phyloP scores from a whole-genome alignment of 371 early-diverging fungal genomes.

The Fennellomyces sp. region DNA sequence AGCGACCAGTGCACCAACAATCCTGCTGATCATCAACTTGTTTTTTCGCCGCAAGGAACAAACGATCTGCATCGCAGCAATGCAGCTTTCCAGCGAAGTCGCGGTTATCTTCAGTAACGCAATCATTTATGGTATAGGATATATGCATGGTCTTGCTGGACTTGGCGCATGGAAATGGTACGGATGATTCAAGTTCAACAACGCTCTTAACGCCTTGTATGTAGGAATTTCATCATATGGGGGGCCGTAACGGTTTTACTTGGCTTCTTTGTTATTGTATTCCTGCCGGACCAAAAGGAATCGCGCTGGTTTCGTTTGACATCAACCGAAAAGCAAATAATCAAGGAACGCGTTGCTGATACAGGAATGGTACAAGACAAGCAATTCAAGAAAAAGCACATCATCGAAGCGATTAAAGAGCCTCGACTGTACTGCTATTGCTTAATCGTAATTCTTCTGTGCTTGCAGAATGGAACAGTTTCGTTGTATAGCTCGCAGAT shows the following conservation, averaged over 20 bases:
- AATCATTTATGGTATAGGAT: slow-evolving; percentile 41
- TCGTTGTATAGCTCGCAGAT: slow-evolving; percentile 10
- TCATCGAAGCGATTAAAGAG: slow-evolving; percentile 12
- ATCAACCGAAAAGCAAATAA: slow-evolving; percentile 4
- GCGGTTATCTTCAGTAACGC: slow-evolving; percentile 53
- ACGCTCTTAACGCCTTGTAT: slow-evolving; percentile 29
- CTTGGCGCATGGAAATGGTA: slow-evolving; percentile 21
- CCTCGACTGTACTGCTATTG: slow-evolving; percentile 8
- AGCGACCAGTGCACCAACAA: slow-evolving; percentile 28
- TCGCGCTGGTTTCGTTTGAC: slow-evolving; percentile 14
- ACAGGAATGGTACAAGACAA: slow-evolving; percentile 5
- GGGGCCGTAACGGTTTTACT: slow-evolving; percentile 7
- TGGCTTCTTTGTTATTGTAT: slow-evolving; percentile 7
- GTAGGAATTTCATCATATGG: slow-evolving; percentile 13
- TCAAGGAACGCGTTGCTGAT: slow-evolving; percentile 12
- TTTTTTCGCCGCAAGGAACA: slow-evolving; percentile 40
- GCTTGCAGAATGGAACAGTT: slow-evolving; percentile 11
- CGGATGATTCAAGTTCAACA: no score
- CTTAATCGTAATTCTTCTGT: neutral
- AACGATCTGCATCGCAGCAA: slow-evolving; percentile 10
- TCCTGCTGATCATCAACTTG: slow-evolving; percentile 26
- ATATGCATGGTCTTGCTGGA: slow-evolving; percentile 21
- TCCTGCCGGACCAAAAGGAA: slow-evolving; percentile 10
- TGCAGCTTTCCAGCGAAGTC: slow-evolving; percentile 12
- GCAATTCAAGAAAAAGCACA: slow-evolving; percentile 4